Percentiles rank a stretch among this genome's conserved stretches.
Evolutionary conservation across 2,329 filamentous ascomycete species (phyloP).

Genomic region (Botrytis squamosa): DNA sequence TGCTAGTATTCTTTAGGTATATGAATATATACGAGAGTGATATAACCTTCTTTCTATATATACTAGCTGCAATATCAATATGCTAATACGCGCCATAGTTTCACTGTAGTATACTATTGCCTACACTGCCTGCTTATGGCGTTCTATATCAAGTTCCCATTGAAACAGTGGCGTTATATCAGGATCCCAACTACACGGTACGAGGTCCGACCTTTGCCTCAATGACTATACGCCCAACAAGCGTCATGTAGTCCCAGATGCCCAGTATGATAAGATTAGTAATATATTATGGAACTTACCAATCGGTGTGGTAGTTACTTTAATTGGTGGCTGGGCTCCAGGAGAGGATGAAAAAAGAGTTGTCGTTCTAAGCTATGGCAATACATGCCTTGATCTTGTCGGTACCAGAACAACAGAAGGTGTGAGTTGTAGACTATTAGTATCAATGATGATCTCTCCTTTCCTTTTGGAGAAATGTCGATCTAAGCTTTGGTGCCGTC

Average conservation of each 20-base stretch:
- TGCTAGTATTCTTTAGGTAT: too few relatives aligned
- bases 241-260: background rate
- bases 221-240: background rate
- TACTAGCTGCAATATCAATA: too few relatives aligned
- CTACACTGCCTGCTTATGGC: background rate
- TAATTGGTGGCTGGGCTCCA: background rate
- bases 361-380: background rate
- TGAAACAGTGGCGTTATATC: background rate
- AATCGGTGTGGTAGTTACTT: background rate
- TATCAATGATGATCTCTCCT: background rate
- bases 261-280: background rate
- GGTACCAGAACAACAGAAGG: background rate
- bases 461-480: constrained; percentile 1
- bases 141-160: background rate
- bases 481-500: background rate
- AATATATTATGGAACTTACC: background rate
- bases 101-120: too few relatives aligned
- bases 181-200: background rate
- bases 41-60: too few relatives aligned
- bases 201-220: background rate
- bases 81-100: too few relatives aligned
- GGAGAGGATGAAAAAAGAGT: background rate
- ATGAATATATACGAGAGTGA: too few relatives aligned
- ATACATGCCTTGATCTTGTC: background rate
- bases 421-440: background rate